Conservation (phyloP, 2,329 filamentous ascomycete genomes). For the Xylaria polymorpha region DNA sequence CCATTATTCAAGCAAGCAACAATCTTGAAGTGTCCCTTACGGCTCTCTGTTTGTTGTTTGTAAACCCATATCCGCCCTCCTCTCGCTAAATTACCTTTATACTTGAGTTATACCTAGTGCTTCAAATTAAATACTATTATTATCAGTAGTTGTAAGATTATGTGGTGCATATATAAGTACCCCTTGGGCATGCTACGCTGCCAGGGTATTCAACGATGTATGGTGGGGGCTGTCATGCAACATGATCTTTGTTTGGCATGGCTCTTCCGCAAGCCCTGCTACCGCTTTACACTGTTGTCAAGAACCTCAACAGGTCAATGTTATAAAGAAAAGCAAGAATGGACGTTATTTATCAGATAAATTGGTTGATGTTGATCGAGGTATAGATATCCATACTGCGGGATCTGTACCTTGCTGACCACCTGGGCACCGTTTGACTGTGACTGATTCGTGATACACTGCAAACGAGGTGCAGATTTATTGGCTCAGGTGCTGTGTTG, state of each 20-base stretch:
- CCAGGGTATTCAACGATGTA: background rate
- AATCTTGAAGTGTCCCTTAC: no score
- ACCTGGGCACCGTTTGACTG: conserved; percentile 20
- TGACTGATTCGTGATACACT: conserved; percentile 14
- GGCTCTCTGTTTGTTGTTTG: background rate
- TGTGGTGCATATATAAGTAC: background rate
- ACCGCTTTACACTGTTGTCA: background rate
- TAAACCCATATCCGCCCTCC: background rate
- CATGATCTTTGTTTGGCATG: background rate
- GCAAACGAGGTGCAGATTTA: conserved; percentile 6
- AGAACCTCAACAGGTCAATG: background rate
- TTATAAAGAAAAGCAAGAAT: background rate
- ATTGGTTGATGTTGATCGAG: background rate
- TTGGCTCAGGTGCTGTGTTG: background rate
- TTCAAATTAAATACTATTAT: background rate
- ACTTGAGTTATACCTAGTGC: background rate
- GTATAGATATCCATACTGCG: background rate
- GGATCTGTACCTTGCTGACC: conserved; percentile 15
- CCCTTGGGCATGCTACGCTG: no score
- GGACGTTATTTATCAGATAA: background rate
- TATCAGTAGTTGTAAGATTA: background rate
- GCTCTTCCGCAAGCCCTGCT: background rate
- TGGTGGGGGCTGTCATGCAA: conserved; percentile 1
- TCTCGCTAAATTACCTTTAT: background rate
- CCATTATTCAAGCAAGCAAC: background rate